Base-by-base conservation (phyloP, 495 filamentous ascomycete genomes). In the Penicillium canescens region DNA sequence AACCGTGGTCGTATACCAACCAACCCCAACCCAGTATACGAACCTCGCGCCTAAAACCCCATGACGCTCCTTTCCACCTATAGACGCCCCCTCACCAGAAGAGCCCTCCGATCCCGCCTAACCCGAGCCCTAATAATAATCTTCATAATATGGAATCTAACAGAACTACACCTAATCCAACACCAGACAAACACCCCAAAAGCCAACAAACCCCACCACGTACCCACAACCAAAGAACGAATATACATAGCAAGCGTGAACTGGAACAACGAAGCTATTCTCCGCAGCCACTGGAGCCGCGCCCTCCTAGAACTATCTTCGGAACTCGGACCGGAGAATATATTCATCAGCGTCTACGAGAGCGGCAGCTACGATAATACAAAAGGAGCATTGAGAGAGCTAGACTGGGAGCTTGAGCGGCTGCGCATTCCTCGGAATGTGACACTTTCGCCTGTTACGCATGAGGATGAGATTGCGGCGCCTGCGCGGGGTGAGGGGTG, bases 281-380 rank as follows among this genome's bases (percentile, higher is more conserved):
- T 92, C 9, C 75, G 82, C 4, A 73, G 66, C 9, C 74, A 82
- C 54, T 90, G 86, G 87, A 87, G 77, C 62, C 59, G 71, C 23
- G 83, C 80, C 2, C 68, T 91, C 6, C 14, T 87, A 2, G 70
- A 79, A 1, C 72, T 91, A 34, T 75, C 79, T 20, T 60, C 72
- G 26, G 57, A 76, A 13, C 70, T 90, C 1, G 88, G 88, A 0
- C 56, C 81, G 0, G 74, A 78, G n/a, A 90, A 91, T 59, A 76
- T 90, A 11, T 90, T 82, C 59, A 78, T 92, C 42, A 85, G 81
- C 34, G 76, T 90, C 14, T 82, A 83, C 55, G 89, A 91, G 59
- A 86, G 81, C 50, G 88, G 87, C 7, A 88, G 86, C 61, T 86
- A 79, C 73, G 89, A 92, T 66, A 68, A 84, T 51, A 83, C 84